Evolutionary conservation across 495 filamentous ascomycete genomes (phyloP).

Genomic region (Pseudotulostoma volvatum): DNA sequence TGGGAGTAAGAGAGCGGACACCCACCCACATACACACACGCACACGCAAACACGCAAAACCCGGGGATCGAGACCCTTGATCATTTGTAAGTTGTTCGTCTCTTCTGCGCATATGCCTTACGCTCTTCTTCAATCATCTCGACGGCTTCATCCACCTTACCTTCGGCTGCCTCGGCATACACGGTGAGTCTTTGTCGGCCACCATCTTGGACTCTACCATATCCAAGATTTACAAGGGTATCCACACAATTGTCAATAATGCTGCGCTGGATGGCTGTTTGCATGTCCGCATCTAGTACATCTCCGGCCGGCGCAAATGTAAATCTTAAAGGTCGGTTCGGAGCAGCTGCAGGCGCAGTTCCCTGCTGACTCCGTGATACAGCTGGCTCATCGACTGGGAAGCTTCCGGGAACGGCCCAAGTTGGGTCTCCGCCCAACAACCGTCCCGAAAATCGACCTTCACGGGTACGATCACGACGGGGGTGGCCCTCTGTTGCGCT

Average conservation of each 20-base stretch:
- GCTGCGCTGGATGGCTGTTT: conserved; percentile 5
- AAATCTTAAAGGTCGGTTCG: neutral
- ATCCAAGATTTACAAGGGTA: conserved; percentile 31
- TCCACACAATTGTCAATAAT: conserved; percentile 30
- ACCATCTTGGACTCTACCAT: conserved; percentile 26
- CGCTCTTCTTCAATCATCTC: conserved; percentile 43
- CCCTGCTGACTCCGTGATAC: neutral
- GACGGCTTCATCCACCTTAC: conserved; percentile 31
- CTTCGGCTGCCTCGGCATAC: conserved; percentile 35
- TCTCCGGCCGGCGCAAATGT: neutral
- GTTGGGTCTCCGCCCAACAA: neutral
- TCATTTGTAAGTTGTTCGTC: too few relatives aligned
- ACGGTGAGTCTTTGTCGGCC: conserved; percentile 30
- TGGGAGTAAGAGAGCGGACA: too few relatives aligned
- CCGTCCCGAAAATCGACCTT: conserved; percentile 4
- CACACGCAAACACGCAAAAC: too few relatives aligned
- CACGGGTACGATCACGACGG: conserved; percentile 8
- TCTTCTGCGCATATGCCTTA: conserved; percentile 28
- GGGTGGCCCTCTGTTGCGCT: conserved; percentile 17
- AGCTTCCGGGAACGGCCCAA: conserved; percentile 15
- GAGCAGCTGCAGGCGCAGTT: neutral
- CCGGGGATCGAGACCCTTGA: too few relatives aligned
- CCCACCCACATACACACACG: too few relatives aligned
- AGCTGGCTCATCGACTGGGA: conserved; percentile 14
- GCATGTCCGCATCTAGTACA: neutral